A percentile compares a stretch with the other conserved stretches of the same genome.
Conservation (phyloP, 2,329 filamentous ascomycete species). For the Graphium sp. region DNA sequence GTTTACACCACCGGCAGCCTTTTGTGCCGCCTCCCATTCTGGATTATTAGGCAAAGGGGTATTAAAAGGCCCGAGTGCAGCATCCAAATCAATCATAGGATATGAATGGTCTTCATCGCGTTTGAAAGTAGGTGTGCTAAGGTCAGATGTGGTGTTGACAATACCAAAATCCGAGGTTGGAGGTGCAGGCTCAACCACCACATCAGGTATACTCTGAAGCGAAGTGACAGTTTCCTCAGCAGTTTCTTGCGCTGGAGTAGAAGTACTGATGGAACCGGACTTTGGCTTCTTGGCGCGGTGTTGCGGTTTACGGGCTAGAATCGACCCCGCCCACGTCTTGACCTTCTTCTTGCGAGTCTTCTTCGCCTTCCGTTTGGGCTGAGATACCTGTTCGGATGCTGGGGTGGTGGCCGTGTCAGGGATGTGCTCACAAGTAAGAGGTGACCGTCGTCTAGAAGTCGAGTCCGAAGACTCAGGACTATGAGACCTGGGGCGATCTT, state of each 20-base stretch:
- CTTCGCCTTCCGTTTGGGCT: constrained; percentile 14
- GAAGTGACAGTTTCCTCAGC: too few relatives aligned
- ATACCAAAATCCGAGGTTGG: too few relatives aligned
- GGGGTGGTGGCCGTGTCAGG: constrained; percentile 9
- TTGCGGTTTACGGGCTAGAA: constrained; percentile 46
- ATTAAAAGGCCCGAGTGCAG: constrained; percentile 82
- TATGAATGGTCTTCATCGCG: constrained; percentile 48
- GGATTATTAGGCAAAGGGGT: constrained; percentile 50
- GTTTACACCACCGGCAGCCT: constrained; percentile 33
- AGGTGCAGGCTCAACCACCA: too few relatives aligned
- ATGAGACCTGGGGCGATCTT: constrained; percentile 18
- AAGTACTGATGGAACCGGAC: constrained; percentile 18
- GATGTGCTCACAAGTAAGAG: too few relatives aligned
- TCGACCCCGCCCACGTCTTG: constrained; percentile 53
- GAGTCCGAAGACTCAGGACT: constrained; percentile 29
- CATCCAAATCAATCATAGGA: constrained; percentile 85
- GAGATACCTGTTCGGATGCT: constrained; percentile 9
- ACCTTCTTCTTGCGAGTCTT: constrained; percentile 47
- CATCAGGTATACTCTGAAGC: too few relatives aligned
- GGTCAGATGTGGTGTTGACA: too few relatives aligned
- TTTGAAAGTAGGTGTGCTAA: not conserved
- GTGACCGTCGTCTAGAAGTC: too few relatives aligned
- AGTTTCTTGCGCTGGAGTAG: too few relatives aligned
- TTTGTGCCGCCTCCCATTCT: constrained; percentile 52
- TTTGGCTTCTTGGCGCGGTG: constrained; percentile 26